Conservation (phyloP, 345 rosid species). For the Rubroshorea leprosula region DNA sequence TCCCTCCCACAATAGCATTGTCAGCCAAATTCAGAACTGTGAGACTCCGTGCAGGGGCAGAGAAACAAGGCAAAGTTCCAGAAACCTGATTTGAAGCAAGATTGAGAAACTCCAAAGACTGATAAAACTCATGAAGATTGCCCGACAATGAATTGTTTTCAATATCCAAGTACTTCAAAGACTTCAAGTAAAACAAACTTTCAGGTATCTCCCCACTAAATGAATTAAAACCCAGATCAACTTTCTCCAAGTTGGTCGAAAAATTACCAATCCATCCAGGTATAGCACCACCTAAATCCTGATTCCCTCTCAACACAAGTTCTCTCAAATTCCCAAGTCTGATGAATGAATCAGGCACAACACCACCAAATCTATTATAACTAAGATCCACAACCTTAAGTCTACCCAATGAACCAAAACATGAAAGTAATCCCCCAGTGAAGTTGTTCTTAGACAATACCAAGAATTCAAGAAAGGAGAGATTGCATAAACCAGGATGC, state of each 20-base stretch:
- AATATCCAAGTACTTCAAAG: constrained; percentile 60
- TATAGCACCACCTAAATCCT: constrained; percentile 45
- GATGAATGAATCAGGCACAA: constrained; percentile 41
- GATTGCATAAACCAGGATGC: constrained; percentile 54
- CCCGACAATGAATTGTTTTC: constrained; percentile 57
- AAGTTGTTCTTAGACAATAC: constrained; percentile 52
- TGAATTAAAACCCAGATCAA: constrained; percentile 67
- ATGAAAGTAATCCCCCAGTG: constrained; percentile 54
- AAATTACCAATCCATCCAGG: constrained; percentile 70
- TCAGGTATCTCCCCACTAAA: constrained; percentile 62
- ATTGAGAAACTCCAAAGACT: constrained; percentile 52
- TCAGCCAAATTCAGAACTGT: constrained; percentile 49
- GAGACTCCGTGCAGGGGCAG: constrained; percentile 49
- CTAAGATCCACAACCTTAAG: constrained; percentile 70
- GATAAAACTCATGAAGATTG: constrained; percentile 53
- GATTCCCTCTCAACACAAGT: constrained; percentile 51
- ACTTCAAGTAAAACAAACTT: constrained; percentile 40
- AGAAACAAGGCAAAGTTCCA: constrained; percentile 85
- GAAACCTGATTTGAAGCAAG: constrained; percentile 65
- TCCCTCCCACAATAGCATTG: constrained; percentile 73
- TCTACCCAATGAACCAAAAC: constrained; percentile 46
- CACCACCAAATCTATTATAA: constrained; percentile 48
- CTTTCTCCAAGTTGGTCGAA: constrained; percentile 46
- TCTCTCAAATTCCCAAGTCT: constrained; percentile 50
- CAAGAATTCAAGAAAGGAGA: constrained; percentile 46